Evolutionary conservation across 352 stramenopile genomes (phyloP).

Genomic region (Blastocystis sp.): DNA sequence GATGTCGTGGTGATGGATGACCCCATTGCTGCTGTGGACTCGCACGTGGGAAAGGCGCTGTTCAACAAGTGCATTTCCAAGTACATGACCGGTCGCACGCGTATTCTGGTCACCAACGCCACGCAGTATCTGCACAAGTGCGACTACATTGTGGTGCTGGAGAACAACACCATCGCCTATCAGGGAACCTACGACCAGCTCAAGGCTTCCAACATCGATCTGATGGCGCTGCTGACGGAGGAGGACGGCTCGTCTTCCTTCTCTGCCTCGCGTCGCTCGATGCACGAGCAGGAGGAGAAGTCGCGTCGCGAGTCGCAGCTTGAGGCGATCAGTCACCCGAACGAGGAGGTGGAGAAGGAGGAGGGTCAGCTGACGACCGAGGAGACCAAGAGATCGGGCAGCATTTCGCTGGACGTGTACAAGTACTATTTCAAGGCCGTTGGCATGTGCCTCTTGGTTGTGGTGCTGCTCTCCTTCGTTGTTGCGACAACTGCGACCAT

Average conservation of each 20-base stretch:
- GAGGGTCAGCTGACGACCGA: not conserved
- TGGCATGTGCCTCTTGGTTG: not conserved
- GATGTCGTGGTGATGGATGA: slow-evolving; percentile 64
- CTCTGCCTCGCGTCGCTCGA: slow-evolving; percentile 59
- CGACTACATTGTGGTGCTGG: slow-evolving; percentile 64
- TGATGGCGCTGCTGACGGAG: no score
- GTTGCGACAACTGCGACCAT: not conserved
- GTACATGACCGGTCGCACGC: slow-evolving; percentile 65
- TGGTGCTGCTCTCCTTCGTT: slow-evolving; percentile 17
- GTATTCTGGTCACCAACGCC: slow-evolving; percentile 68
- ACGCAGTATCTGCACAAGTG: slow-evolving; percentile 64
- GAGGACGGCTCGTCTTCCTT: no score
- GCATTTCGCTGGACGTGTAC: not conserved
- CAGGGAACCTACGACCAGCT: slow-evolving; percentile 64
- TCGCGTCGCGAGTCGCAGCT: not conserved
- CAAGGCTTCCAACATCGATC: slow-evolving; percentile 57
- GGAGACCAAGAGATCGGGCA: slow-evolving; percentile 36
- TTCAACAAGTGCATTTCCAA: slow-evolving; percentile 67
- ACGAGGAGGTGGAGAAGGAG: slow-evolving; percentile 6
- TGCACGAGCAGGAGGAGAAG: slow-evolving; percentile 23
- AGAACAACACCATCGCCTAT: slow-evolving; percentile 64
- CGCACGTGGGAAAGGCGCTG: slow-evolving; percentile 65
- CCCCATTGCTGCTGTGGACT: slow-evolving; percentile 62
- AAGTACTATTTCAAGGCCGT: slow-evolving; percentile 56
- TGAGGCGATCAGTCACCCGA: no score